Evolutionary conservation across 345 rosid genomes (phyloP), one percentile per base, ranked within the genome.

Genomic region (Cardamine chenopodiifolia): DNA sequence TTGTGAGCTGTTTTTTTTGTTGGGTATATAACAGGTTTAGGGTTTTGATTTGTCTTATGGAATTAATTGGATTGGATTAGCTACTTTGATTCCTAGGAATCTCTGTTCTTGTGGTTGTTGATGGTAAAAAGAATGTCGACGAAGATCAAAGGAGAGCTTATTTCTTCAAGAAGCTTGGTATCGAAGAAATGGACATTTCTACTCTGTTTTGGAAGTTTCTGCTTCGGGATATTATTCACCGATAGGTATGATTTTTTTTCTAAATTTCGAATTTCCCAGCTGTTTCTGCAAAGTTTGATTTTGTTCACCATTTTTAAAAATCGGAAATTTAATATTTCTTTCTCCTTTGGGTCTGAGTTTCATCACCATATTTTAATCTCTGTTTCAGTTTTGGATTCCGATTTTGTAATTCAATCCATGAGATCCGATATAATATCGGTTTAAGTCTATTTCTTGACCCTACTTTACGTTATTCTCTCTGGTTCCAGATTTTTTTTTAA

Each of bases 191-290:
- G 95, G 96, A 83, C 90, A 10, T 73, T 88, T 66, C 57, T 90
- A 63, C 86, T 94, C 73, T 91, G 98, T 63, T 67, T 90, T 52
- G 87, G 83, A 12, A 82, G 93, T 72, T 94, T 94, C 87, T 91
- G 87, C 78, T 86, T 86, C 47, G 98, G 97, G 11, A 82, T 91
- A 73, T 79, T 94, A 83, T 87, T 91, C 86, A 88, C 96, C 19
- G 86, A 79, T 74, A 79, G 82, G 82, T 79, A 74, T 62, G 67
- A 47, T 39, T 31, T 14, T 15, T 17, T 32, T 32, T 4, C 10
- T 12, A 68, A 12, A 1, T 5, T 20, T 68, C 4, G 12, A 28
- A 10, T 53, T 53, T 34, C 13, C 8, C 22, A 11, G 31, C 40
- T 42, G 7, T 25, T 62, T 39, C 22, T 35, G 3, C 6, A 11